Conservation (phyloP, 345 rosid species). For the Salix udensis region DNA sequence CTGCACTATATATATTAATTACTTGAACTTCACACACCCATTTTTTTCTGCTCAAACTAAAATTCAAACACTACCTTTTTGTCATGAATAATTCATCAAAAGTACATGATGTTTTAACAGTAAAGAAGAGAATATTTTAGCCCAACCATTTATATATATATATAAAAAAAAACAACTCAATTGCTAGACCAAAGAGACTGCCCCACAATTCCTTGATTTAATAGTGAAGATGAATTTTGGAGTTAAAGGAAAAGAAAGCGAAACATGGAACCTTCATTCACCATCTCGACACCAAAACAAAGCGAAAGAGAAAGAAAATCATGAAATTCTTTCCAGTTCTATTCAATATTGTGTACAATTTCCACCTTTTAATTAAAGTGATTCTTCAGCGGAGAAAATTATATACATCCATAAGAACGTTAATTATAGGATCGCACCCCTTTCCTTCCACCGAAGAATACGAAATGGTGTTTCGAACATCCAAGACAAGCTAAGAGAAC, state of each 20-base stretch:
- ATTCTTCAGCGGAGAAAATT: background rate
- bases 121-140: background rate
- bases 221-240: background rate
- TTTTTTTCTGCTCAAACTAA: background rate
- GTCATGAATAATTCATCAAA: background rate
- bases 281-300: background rate
- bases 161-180: background rate
- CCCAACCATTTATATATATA: background rate
- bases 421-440: background rate
- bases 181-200: background rate
- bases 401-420: background rate
- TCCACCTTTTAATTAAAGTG: constrained; percentile 6
- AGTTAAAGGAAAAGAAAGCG: background rate
- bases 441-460: constrained; percentile 11
- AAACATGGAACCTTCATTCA: background rate
- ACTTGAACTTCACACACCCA: background rate
- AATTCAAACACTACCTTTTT: background rate
- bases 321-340: background rate
- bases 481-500: constrained; percentile 20
- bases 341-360: background rate
- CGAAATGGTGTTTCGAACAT: background rate
- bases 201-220: background rate
- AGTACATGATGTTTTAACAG: background rate
- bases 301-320: constrained; percentile 4
- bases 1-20: background rate